A percentile compares a stretch with the other conserved stretches of the same genome.
phyloP scores from a whole-genome alignment of 2,329 filamentous ascomycete genomes.

The Alternaria sp. region DNA sequence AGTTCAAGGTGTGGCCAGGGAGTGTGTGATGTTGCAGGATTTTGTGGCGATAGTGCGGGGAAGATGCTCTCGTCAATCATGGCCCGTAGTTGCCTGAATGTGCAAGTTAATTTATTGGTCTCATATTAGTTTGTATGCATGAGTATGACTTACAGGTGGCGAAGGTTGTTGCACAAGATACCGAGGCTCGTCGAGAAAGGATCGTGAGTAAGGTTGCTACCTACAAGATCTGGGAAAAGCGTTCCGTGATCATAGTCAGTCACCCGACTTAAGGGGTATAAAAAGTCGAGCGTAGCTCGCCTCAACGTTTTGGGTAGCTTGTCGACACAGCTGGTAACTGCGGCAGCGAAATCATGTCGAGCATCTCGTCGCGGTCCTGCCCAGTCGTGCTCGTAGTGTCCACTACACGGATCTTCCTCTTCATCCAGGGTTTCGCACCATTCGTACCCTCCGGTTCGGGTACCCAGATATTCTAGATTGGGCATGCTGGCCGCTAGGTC shows the following conservation, averaged over 20 bases:
- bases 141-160: not conserved
- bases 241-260: not conserved
- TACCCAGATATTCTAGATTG: not conserved
- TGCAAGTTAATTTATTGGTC: not conserved
- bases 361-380: not conserved
- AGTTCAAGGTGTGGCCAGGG: not conserved
- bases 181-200: not conserved
- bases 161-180: not conserved
- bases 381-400: not conserved
- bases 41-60: not conserved
- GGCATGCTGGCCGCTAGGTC: not conserved
- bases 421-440: not conserved
- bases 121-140: not conserved
- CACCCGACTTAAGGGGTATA: not conserved
- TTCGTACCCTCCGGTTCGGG: not conserved
- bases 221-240: not conserved
- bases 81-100: not conserved
- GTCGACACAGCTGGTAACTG: not conserved
- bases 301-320: not conserved
- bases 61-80: constrained; percentile 3
- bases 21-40: not conserved
- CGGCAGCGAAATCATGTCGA: not conserved
- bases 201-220: not conserved
- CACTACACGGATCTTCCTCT: not conserved
- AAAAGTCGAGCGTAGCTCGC: not conserved